phyloP scores from a whole-genome alignment of 768 basidiomycete species.

The Naganishia antarctica region DNA sequence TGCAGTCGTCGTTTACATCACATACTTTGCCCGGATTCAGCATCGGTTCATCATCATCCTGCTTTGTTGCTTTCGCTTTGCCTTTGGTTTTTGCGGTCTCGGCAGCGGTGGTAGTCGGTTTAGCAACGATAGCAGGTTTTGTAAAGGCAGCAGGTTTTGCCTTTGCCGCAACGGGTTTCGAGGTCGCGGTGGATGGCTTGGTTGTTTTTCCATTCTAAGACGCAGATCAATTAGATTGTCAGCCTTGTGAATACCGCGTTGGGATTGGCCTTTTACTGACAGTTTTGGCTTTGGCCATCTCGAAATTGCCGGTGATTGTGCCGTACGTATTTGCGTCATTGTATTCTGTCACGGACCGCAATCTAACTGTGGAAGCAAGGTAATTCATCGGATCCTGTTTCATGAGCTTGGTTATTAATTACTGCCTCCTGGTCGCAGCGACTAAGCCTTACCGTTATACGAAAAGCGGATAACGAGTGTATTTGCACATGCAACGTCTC shows the following conservation, averaged over 20 bases:
- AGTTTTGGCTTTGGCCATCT: slow-evolving; percentile 6
- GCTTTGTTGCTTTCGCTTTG: slow-evolving; percentile 5
- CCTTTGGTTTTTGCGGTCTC: not conserved
- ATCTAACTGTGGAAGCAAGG: slow-evolving; percentile 3
- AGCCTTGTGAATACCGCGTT: not conserved
- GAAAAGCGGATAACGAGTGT: slow-evolving; percentile 22
- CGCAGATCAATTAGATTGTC: not conserved
- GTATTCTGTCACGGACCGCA: slow-evolving; percentile 11
- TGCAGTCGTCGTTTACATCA: not conserved
- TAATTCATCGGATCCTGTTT: slow-evolving; percentile 20
- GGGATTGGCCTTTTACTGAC: not conserved
- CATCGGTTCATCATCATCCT: slow-evolving; percentile 17
- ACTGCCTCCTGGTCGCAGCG: not conserved
- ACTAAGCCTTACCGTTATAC: slow-evolving; percentile 1
- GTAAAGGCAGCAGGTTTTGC: not conserved
- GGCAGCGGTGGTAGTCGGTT: slow-evolving; percentile 4
- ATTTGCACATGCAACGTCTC: slow-evolving; percentile 17
- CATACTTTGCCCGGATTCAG: slow-evolving; percentile 17
- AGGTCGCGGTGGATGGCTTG: not conserved
- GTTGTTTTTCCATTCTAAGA: slow-evolving; percentile 4
- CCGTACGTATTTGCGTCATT: slow-evolving; percentile 11
- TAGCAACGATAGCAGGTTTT: not conserved
- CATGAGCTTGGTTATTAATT: not conserved
- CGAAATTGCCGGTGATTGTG: slow-evolving; percentile 18
- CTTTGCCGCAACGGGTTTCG: slow-evolving; percentile 12